Evolutionary conservation across 495 filamentous ascomycete species (phyloP), one percentile per base, ranked within the genome.

Genomic region (Clohesyomyces aquaticus): DNA sequence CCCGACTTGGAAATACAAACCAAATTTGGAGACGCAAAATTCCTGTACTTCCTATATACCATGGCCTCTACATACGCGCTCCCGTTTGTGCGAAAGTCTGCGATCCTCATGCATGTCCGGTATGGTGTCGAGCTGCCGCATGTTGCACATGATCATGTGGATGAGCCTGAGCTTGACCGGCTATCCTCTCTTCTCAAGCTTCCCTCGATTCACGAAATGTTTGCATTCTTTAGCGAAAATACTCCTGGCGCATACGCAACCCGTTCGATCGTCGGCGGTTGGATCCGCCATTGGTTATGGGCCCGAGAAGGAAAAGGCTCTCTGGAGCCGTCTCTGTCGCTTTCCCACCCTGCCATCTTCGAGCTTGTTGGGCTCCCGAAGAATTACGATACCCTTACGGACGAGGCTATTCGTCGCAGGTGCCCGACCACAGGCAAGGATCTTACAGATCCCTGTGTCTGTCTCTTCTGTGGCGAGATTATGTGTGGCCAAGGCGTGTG

Each of bases 401-500:
- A 96, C 65, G 93, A 96, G 74, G 89, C 89, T 23, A 91, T 96
- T 66, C 86, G 86, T 63, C 80, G 89, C 41, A 87, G 84, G 55
- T 99, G 94, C 69, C 92, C 91, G 2, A 96, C 84, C 11, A 92
- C 91, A 1, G 91, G 91, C 56, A 94, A 93, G 73, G 92, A 96
- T 60, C 75, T 98, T 25, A 86, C 85, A 10, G 95, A 99, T 73
- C 91, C 94, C 0, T 87, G 83, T 61, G 83, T 99, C 45, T 99
- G 94, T 71, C 82, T 99, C 14, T 94, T 96, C 78, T 99, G 94
- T 69, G 94, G 93, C 4, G 93, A 93, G 9, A 88, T 99, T 29
- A 93, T 96, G 74, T 99, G 94, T 77, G 89, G 89, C 18, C 94
- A 99, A 77, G 90, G 88, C 25, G 86, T 91, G 26, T 99, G 94